Base-by-base conservation (phyloP, 495 filamentous ascomycete species). In the Aspergillus homomorphus region DNA sequence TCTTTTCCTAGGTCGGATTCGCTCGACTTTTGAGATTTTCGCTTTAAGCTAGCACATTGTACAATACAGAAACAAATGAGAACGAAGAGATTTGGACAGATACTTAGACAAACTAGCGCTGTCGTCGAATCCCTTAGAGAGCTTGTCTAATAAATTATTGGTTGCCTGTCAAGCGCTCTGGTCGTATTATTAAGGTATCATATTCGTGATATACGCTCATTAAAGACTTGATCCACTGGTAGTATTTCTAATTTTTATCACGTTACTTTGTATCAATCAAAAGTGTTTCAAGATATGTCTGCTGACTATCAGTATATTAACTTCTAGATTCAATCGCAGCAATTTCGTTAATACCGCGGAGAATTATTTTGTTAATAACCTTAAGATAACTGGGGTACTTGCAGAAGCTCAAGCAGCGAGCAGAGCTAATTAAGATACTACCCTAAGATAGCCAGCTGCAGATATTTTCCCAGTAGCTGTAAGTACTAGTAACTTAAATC, bases 171-270 rank as follows among this genome's bases (percentile, higher is more conserved):
- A n/a, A 45, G 15, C 43, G 43, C 15, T 45, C 16, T 45, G 16
- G 16, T 45, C 15, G 43, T 45, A n/a, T 6, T 45, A n/a, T 45
- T 45, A n/a, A 45, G 15, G 16, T 45, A 45, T 45, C 43, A 45
- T 7, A 45, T 45, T 45, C 16, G 16, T 45, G 43, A 45, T 45
- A 45, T 45, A 45, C 43, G 16, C 43, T 45, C 16, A 45, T 45
- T 45, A n/a, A 45, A n/a, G 15, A n/a, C 43, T 45, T 45, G 43
- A 45, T 45, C 43, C 16, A 45, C 43, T 45, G 43, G 16, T 45
- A n/a, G 43, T 45, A n/a, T 45, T 45, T 45, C 43, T 45, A 45
- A 18, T 45, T 45, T n/a, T n/a, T n/a, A 45, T 45, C 16, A 45
- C 16, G 16, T 45, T n/a, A n/a, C 15, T 45, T 45, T 45, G 16